Base-by-base conservation (phyloP, 1,139 yeast genomes). In the Candida tunisiensis region DNA sequence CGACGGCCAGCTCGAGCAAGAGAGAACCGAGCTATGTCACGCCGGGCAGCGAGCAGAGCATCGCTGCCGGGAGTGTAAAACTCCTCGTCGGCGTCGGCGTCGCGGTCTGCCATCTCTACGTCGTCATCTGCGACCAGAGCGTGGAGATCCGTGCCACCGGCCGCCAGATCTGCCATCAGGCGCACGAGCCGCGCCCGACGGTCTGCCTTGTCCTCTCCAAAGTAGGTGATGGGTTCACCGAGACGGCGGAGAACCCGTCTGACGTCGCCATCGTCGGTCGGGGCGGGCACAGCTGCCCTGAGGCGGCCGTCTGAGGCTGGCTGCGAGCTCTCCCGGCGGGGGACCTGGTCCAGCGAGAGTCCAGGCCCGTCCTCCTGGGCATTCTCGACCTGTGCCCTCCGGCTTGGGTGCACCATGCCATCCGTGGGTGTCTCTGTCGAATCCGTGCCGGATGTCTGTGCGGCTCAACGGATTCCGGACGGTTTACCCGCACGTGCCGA, bases 261-360 rank as follows among this genome's bases (percentile, higher is more conserved):
- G 4, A 79, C 83, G 9, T 67, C 72, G 2, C 51, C 65, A 40
- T 79, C 91, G 26, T 60, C 53, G 1, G 82, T 70, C 2, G 91
- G 88, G 0, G 71, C 62, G 10, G 52, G 37, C 15, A 44, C n/a
- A n/a, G n/a, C n/a, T n/a, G n/a, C n/a, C n/a, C n/a, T n/a, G n/a
- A n/a, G n/a, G n/a, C n/a, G n/a, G n/a, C n/a, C n/a, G n/a, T n/a
- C n/a, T n/a, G n/a, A n/a, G n/a, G n/a, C n/a, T n/a, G n/a, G n/a
- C n/a, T n/a, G n/a, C n/a, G n/a, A n/a, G n/a, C n/a, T n/a, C n/a
- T n/a, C n/a, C n/a, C n/a, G n/a, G n/a, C n/a, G n/a, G n/a, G n/a
- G n/a, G n/a, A n/a, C n/a, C n/a, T n/a, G n/a, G n/a, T n/a, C n/a
- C n/a, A n/a, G n/a, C n/a, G n/a, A n/a, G n/a, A n/a, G n/a, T n/a